Conservation (phyloP, 768 basidiomycete genomes). For the Hemileccinum impolitum region DNA sequence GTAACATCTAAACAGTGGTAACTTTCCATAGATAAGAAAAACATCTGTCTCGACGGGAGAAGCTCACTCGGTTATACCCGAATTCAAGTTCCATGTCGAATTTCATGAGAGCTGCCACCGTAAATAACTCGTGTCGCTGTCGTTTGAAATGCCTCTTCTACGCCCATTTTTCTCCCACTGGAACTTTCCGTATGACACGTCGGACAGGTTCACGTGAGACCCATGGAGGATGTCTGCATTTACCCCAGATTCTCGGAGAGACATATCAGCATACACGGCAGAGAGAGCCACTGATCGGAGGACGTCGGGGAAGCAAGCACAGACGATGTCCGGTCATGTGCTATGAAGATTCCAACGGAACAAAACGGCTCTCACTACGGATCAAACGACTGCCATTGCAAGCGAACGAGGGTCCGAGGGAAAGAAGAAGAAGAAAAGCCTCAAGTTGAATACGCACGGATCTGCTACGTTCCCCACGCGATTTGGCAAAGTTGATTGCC, state of each 20-base stretch:
- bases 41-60: no score
- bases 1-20: no score
- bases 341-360: background rate
- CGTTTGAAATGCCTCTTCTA: background rate
- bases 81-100: no score
- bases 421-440: background rate
- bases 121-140: no score
- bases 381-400: background rate
- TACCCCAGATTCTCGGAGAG: background rate
- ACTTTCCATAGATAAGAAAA: no score
- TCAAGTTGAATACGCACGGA: background rate
- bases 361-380: background rate
- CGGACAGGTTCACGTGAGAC: background rate
- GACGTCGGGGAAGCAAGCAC: background rate
- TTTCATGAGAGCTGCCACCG: no score
- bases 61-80: no score
- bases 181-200: background rate
- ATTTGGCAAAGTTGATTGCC: conserved; percentile 1
- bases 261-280: background rate
- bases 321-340: background rate
- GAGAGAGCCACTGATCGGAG: background rate
- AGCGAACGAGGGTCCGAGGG: background rate
- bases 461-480: background rate
- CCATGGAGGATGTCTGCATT: background rate
- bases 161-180: background rate